Evolutionary conservation across 1,284 basidiomycete genomes (phyloP).

Genomic region (Ceratobasidium sp.): DNA sequence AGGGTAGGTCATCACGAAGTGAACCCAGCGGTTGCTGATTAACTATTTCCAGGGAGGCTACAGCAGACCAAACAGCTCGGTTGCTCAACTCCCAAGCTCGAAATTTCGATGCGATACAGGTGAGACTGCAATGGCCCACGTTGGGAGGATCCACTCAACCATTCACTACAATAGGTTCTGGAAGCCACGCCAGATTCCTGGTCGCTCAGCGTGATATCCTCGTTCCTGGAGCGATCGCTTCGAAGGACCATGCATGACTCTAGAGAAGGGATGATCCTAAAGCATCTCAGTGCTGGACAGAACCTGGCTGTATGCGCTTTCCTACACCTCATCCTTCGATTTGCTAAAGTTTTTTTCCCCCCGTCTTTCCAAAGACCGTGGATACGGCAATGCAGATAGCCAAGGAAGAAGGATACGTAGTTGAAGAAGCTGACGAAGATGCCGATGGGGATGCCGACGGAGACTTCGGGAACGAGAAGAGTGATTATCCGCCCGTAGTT

Average conservation of each 20-base stretch:
- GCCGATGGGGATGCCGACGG: background rate
- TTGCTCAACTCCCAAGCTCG: conserved; percentile 81
- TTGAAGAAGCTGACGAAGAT: conserved; percentile 30
- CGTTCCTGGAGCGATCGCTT: conserved; percentile 80
- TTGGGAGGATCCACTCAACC: background rate
- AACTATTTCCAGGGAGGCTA: conserved; percentile 54
- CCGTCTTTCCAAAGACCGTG: conserved; percentile 5
- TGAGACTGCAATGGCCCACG: conserved; percentile 52
- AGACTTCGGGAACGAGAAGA: background rate
- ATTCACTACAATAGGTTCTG: conserved; percentile 60
- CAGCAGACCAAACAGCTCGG: conserved; percentile 63
- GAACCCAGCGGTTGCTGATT: background rate
- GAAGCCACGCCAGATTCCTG: conserved; percentile 74
- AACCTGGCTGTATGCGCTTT: conserved; percentile 62
- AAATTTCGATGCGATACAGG: conserved; percentile 78
- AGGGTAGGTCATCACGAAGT: conserved; percentile 51
- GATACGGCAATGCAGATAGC: conserved; percentile 19
- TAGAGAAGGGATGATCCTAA: conserved; percentile 75
- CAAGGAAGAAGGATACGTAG: conserved; percentile 26
- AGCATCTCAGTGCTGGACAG: conserved; percentile 71
- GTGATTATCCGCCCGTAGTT: background rate
- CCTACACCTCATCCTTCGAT: background rate
- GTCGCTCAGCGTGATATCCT: conserved; percentile 73
- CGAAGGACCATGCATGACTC: conserved; percentile 73
- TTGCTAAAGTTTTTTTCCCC: background rate